A percentile compares a stretch with the other conserved stretches of the same genome.
Evolutionary conservation across 805 yeast genomes (phyloP).

Genomic region (Scheffersomyces lignosus): DNA sequence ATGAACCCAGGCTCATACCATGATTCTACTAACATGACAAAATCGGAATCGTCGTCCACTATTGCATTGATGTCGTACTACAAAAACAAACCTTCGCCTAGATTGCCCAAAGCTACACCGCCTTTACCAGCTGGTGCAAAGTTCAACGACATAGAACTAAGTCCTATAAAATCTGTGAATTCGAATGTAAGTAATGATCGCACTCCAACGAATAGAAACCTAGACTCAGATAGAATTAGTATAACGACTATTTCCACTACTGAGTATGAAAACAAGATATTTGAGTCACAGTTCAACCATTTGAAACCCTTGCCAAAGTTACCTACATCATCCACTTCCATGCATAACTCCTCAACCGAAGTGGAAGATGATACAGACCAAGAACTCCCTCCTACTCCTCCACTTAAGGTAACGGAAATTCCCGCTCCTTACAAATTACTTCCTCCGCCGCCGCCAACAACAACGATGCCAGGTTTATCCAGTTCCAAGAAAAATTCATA

Average conservation of each 20-base stretch:
- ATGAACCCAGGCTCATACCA: neutral
- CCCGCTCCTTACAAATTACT: no score
- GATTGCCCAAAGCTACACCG: constrained; percentile 3
- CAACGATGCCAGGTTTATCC: neutral
- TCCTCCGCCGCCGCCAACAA: no score
- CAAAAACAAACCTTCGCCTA: neutral
- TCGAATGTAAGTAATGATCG: no score
- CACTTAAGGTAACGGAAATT: neutral
- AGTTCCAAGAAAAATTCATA: neutral
- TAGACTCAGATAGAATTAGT: constrained; percentile 24
- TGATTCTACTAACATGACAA: neutral
- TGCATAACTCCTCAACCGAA: neutral
- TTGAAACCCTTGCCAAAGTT: constrained; percentile 23
- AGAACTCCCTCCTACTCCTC: neutral
- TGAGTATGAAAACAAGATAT: constrained; percentile 38
- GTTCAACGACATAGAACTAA: neutral
- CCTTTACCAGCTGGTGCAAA: constrained; percentile 5
- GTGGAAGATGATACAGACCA: neutral
- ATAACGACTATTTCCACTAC: constrained; percentile 36
- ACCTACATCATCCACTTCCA: neutral
- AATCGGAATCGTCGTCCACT: neutral
- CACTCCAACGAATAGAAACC: neutral
- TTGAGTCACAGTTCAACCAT: constrained; percentile 35
- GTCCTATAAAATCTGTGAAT: neutral
- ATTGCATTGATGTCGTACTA: neutral